Evolutionary conservation across 148 eudicot species (phyloP), one percentile per base, ranked within the genome.

Genomic region (Linanthus parryae): DNA sequence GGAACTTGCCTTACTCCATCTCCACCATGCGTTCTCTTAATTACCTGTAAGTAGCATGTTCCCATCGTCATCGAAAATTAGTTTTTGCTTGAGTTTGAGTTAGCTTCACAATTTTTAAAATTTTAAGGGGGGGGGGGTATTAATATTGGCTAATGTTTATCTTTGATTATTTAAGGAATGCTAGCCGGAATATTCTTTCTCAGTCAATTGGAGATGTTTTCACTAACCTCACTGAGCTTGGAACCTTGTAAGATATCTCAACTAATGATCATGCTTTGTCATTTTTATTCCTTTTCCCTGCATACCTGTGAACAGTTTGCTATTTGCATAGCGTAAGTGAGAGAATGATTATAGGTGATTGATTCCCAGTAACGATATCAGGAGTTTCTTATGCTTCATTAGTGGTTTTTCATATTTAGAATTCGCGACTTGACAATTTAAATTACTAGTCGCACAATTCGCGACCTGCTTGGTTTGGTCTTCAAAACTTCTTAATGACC

Each of bases 1-100:
- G 92, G 52, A 79, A 64, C 40, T 62, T 92, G 61, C 98, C 98
- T 9, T 92, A 87, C 56, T 92, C 98, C 53, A 45, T 92, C 38
- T 54, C 77, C 18, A 55, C 2, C 42, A 81, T 92, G 94, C 64
- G 46, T 57, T 62, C 83, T 52, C 87, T 92, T 25, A 61, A 54
- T 61, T 79, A 82, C 49, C 37, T 92, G 98, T 92, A 65, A 75
- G 98, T 57, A 30, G 43, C 43, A n/a, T 38, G 21, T 52, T 43
- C 19, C 57, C 4, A 15, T 28, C 27, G 9, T 29, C 39, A 2
- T 26, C 28, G 7, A 25, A 16, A 26, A n/a, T n/a, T n/a, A n/a
- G n/a, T 1, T 8, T 57, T 37, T 18, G 20, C 28, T 27, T 7
- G 28, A 3, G 21, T 14, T 29, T 28, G 38, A 2, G 48, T 19